Evolutionary conservation across 192 early-diverging fungal species (phyloP).

Genomic region (Coemansia sp.): DNA sequence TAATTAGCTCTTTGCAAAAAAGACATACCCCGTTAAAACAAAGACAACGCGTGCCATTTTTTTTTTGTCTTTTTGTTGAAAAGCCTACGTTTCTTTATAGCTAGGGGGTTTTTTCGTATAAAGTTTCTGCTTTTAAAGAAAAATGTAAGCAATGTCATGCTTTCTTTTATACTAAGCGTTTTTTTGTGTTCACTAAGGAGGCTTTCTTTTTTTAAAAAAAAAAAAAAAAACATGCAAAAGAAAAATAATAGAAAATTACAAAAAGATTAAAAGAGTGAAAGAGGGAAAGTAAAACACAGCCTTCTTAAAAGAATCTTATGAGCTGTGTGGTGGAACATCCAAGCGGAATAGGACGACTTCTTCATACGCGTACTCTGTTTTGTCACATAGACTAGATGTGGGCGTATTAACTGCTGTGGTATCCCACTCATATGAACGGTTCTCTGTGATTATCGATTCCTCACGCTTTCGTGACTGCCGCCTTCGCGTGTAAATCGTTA

Average conservation of each 20-base stretch:
- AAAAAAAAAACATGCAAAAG: background rate
- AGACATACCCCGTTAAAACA: too few relatives aligned
- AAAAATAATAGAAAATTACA: conserved; percentile 15
- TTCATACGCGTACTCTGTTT: conserved; percentile 9
- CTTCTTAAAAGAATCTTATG: background rate
- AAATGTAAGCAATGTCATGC: background rate
- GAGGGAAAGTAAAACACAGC: too few relatives aligned
- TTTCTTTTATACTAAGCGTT: background rate
- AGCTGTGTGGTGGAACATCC: conserved; percentile 5
- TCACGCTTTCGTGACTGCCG: background rate
- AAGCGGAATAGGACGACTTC: conserved; percentile 16
- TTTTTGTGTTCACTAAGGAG: background rate
- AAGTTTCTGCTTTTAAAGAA: background rate
- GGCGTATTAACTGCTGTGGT: conserved; percentile 13
- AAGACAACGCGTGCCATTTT: background rate
- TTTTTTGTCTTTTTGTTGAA: too few relatives aligned
- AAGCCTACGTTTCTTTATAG: background rate
- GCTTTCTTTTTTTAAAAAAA: too few relatives aligned
- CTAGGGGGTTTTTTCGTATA: too few relatives aligned
- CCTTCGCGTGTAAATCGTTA: conserved; percentile 11
- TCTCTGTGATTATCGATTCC: background rate
- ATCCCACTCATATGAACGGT: conserved; percentile 11
- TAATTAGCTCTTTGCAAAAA: too few relatives aligned
- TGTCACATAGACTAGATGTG: conserved; percentile 8
- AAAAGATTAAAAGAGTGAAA: background rate